These are phyloP conservation scores for Candida khao-thaluensis DNA, from an alignment of 805 yeast genomes.

Conservation along the genomic window DNA sequence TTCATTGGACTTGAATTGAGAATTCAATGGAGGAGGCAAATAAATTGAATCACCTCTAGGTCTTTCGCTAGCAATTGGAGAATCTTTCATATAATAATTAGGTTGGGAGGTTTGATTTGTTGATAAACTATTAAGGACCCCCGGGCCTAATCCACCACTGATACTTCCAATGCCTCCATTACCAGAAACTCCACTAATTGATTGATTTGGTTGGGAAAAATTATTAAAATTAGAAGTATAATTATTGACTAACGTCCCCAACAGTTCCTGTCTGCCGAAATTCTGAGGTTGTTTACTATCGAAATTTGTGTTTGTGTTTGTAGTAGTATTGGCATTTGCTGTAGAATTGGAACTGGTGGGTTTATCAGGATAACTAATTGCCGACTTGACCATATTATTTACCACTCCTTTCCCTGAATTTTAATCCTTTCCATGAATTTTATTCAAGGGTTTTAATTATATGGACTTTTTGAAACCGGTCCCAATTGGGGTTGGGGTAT, in stretches of 20 bases:
- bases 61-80: slow-evolving; percentile 15
- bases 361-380: slow-evolving; percentile 6
- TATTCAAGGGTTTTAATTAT: too few species aligned
- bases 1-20: slow-evolving; percentile 6
- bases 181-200: slow-evolving; percentile 6
- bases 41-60: slow-evolving; percentile 40
- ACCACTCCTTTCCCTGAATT: background rate
- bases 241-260: slow-evolving; percentile 24
- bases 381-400: slow-evolving; percentile 9
- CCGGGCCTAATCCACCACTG: background rate
- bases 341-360: background rate
- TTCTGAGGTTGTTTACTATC: background rate
- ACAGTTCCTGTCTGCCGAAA: slow-evolving; percentile 26
- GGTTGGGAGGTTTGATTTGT: slow-evolving; percentile 7
- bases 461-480: too few species aligned
- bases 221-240: slow-evolving; percentile 15
- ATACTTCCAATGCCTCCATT: slow-evolving; percentile 7
- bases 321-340: background rate
- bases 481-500: too few species aligned
- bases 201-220: slow-evolving; percentile 4
- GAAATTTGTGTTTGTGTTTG: slow-evolving; percentile 7
- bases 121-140: background rate
- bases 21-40: slow-evolving; percentile 37
- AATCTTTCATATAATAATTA: slow-evolving; percentile 7
- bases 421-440: too few species aligned